Evolutionary conservation across 108 stramenopile genomes (phyloP), one percentile per base, ranked within the genome.

Genomic region (Ochromonas danica): DNA sequence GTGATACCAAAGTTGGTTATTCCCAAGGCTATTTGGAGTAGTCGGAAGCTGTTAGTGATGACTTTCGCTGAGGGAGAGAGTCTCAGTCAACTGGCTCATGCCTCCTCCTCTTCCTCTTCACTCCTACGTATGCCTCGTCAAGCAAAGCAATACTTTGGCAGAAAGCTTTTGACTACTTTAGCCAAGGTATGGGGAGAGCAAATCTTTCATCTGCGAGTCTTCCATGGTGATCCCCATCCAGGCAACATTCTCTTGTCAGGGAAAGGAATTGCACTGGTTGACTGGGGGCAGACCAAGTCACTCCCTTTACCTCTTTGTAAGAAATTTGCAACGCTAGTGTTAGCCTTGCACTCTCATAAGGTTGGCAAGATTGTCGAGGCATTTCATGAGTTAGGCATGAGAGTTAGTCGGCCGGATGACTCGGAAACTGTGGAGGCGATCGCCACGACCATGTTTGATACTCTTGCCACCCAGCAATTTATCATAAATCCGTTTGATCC

Each of bases 201-300:
- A 79, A 89, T 93, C 70, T 85, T 84, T 39, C 27, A 61, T 35
- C 63, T 36, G 25, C 17, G 31, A 35, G 71, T 90, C 28, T 91
- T 91, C 79, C 90, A 93, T 45, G 90, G 87, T 0, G 92, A 93
- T 77, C 92, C 91, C 25, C 92, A 93, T 72, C 84, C 89, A 10
- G 88, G 89, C 27, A 92, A 92, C 61, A 77, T 92, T 28, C 65
- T 91, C 42, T 86, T 91, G 10, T 71, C 78, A 25, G 43, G 30
- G 17, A 71, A 83, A 61, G 77, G 81, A 27, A 27, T 85, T 67
- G 84, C 82, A 17, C 39, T 85, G 80, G 51, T 85, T 3, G 85
- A 85, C 77, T 85, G 85, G 85, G 85, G 85, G 0, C 85, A 85
- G 35, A 78, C 62, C 33, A 85, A 85, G 36, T 65, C 67, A 30